Evolutionary conservation across 352 stramenopile genomes (phyloP).

Genomic region (Globisporangium megalacanthum): DNA sequence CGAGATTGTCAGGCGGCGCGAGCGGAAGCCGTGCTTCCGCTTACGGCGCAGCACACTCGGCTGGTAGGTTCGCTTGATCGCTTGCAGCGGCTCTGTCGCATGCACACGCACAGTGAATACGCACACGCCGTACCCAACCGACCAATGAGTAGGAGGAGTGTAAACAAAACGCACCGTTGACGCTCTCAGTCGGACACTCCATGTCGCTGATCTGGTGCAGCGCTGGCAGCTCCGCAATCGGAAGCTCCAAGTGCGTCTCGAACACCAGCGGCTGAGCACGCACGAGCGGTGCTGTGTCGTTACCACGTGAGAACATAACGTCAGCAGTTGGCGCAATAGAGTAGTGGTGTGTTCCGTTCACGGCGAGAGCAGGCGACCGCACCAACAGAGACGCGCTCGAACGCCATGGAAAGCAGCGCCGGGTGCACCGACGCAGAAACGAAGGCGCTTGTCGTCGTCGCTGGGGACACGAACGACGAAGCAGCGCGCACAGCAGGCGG

Average conservation of each 20-base stretch:
- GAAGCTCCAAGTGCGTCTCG: conserved; percentile 11
- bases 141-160: background rate
- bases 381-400: conserved; percentile 11
- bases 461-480: conserved; percentile 3
- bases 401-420: conserved; percentile 13
- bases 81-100: conserved; percentile 51
- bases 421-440: conserved; percentile 7
- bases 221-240: conserved; percentile 10
- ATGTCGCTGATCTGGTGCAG: conserved; percentile 11
- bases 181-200: conserved; percentile 12
- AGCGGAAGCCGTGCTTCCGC: conserved; percentile 82
- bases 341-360: too few species aligned
- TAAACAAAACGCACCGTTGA: conserved; percentile 9
- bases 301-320: background rate
- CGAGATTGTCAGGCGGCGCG: conserved; percentile 65
- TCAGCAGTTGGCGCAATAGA: background rate
- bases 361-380: background rate
- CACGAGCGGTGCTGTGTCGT: conserved; percentile 8
- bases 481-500: conserved; percentile 5
- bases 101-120: background rate
- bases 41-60: conserved; percentile 82
- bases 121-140: background rate
- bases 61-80: conserved; percentile 85
- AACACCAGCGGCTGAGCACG: conserved; percentile 12
- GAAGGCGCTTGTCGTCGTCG: background rate